Evolutionary conservation across 2,329 filamentous ascomycete genomes (phyloP).

Genomic region (Trichoderma lentiforme): DNA sequence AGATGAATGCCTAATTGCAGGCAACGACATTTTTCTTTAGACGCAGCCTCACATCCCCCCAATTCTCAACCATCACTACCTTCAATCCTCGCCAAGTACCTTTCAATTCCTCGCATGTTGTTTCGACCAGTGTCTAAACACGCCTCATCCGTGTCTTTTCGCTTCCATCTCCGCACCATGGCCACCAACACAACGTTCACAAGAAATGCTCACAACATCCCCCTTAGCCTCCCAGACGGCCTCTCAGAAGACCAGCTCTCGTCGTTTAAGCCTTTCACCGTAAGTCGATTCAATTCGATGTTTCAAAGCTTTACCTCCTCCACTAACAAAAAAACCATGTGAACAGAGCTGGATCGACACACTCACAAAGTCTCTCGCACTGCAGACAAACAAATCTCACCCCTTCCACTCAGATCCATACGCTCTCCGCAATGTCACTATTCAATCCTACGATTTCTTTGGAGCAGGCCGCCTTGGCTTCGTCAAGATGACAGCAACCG

Average conservation of each 20-base stretch:
- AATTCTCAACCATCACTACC: not conserved
- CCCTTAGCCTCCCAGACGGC: constrained; percentile 40
- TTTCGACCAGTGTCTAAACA: not conserved
- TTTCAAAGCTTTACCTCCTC: too few species aligned
- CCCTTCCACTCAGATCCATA: constrained; percentile 56
- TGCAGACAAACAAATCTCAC: constrained; percentile 43
- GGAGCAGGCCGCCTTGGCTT: constrained; percentile 50
- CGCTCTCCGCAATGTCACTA: constrained; percentile 44
- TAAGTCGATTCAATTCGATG: constrained; percentile 23
- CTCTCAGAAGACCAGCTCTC: constrained; percentile 42
- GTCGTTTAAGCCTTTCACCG: constrained; percentile 47
- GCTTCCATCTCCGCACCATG: constrained; percentile 1
- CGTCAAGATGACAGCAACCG: constrained; percentile 49
- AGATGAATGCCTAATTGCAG: not conserved
- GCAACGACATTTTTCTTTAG: not conserved
- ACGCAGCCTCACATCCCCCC: not conserved
- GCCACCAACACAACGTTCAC: constrained; percentile 2
- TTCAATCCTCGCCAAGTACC: not conserved
- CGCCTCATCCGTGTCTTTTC: not conserved
- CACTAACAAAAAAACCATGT: not conserved
- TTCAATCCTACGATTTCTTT: constrained; percentile 56
- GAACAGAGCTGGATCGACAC: constrained; percentile 48
- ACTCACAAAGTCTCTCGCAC: constrained; percentile 44
- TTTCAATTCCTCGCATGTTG: not conserved
- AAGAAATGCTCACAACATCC: constrained; percentile 27